phyloP scores from a whole-genome alignment of 768 basidiomycete genomes.

The Rhodotorula graminis region DNA sequence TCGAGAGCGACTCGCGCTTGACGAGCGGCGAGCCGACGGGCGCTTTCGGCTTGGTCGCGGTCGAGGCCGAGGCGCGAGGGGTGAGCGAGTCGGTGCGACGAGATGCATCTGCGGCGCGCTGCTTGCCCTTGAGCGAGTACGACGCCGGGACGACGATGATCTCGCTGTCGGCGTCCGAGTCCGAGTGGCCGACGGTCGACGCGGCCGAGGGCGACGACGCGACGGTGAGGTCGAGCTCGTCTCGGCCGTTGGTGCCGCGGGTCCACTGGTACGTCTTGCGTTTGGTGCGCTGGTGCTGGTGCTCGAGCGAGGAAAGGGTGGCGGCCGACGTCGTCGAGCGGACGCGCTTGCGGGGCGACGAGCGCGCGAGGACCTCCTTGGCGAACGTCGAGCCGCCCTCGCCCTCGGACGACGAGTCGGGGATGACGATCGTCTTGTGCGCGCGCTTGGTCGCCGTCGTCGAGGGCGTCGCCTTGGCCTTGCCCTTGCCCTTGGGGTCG shows the following conservation, averaged over 20 bases:
- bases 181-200: background rate
- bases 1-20: background rate
- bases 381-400: background rate
- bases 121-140: too few relatives aligned
- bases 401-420: background rate
- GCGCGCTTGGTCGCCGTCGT: too few relatives aligned
- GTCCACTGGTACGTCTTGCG: background rate
- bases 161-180: constrained; percentile 1
- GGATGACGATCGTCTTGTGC: background rate
- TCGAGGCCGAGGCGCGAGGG: background rate
- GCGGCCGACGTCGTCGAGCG: background rate
- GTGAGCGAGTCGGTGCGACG: background rate
- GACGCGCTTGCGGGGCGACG: background rate
- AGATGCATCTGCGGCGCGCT: background rate
- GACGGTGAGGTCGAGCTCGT: constrained; percentile 12
- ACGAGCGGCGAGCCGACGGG: background rate
- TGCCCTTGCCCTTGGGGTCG: background rate
- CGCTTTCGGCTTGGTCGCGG: background rate
- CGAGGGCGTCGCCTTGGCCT: background rate
- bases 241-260: background rate
- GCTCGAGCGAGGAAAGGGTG: background rate
- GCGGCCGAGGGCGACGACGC: background rate
- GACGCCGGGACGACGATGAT: background rate
- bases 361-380: background rate
- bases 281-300: background rate